Evolutionary conservation across 176 grass and related monocot genomes (phyloP), one percentile per base, ranked within the genome.

Genomic region (Zizania latifolia): DNA sequence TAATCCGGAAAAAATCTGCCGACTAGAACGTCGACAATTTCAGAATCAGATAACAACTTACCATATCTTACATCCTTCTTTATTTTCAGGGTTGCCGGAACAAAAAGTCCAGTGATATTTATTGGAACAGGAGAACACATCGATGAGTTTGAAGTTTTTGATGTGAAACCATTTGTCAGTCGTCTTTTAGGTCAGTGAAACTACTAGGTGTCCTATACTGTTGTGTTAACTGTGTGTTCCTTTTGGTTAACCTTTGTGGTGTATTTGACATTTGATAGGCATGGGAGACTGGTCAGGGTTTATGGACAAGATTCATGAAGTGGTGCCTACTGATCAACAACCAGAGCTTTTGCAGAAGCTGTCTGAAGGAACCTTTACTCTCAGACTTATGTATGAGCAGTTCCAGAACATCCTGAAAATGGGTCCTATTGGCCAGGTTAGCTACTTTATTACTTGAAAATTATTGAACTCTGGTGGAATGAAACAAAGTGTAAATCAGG

Each of bases 61-160:
- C 29, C 26, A 60, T 72, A 40, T 30, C n/a, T 58, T 38, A 54
- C n/a, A 46, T 75, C 13, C 17, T 74, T 62, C 44, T 67, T 78
- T 75, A 19, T 79, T 55, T 87, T 62, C 72, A 99, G 95, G 12
- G 95, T 99, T 4, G 91, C 89, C 34, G 91, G 91, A 62, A 99
- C 95, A 41, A 99, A 84, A 88, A 99, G 95, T 82, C 89, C 89
- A 45, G 95, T 94, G 58, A 99, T 94, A 84, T 99, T 99, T 83
- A 92, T 99, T 78, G 95, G 95, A 84, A 99, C 95, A 70, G 89
- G 95, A 80, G 95, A 99, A 56, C 91, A 94, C 80, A 86, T 94
- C 7, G 80, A 94, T 63, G 89, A 92, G 17, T 90, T 99, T 80
- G 95, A 99, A 84, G 78, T 90, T 74, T 94, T 94, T 84, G 86